Base-by-base conservation (phyloP, 345 rosid genomes). In the Camelina laxa region DNA sequence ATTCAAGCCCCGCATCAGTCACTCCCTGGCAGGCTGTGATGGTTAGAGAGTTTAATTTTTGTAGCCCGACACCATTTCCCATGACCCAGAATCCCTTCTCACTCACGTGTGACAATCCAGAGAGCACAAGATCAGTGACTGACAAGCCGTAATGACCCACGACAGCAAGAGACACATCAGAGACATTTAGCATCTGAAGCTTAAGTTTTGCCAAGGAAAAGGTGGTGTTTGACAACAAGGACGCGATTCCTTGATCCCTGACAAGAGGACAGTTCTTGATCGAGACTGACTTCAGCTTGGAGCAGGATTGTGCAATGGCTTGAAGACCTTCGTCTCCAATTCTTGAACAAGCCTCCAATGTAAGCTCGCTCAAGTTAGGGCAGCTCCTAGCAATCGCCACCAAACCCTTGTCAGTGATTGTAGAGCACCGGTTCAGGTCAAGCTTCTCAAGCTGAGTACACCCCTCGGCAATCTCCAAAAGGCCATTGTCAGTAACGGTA, bases 11-110 rank as follows among this genome's bases (percentile, higher is more conserved):
- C 19, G 60, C 14, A 78, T 92, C 97, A 19, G 98, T 89, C 68
- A 89, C 72, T 41, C 99, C 97, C 19, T 24, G 70, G 85, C 98
- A 96, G 8, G 91, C 85, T 22, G 83, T 39, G 68, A 96, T 80
- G 17, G 87, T 60, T 1, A 95, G 65, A 55, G 94, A 88, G 61
- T 80, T 86, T 73, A 96, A 72, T 54, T 89, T 91, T 79, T 92
- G 97, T 75, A 96, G 80, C 19, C 94, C 98, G 0, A 85, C 83
- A n/a, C 89, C 96, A 45, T 82, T 89, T 33, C 93, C 95, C 99
- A 96, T 90, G 56, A 92, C 97, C 97, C 99, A 96, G 75, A 96
- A 92, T 21, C 99, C 99, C 80, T 80, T 89, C 84, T 90, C 93
- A 1, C 77, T 84, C 60, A 92, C 93, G 57, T 84, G 80, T 13